These are phyloP conservation scores for Coemansia sp. DNA, from an alignment of 192 early-diverging fungal species.

Conservation along the genomic window DNA sequence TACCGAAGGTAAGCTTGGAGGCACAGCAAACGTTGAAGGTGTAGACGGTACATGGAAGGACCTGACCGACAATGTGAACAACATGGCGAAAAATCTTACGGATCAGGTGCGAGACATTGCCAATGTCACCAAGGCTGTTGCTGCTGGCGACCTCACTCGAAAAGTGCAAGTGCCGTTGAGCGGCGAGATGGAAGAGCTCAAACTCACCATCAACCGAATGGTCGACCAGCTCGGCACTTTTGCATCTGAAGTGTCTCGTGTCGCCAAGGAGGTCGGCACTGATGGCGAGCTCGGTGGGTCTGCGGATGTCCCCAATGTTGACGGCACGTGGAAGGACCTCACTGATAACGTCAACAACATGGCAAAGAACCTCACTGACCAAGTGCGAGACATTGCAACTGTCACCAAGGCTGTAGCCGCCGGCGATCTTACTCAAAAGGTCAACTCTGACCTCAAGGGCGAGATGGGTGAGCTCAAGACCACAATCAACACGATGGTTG, in stretches of 20 bases:
- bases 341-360: constrained; percentile 68
- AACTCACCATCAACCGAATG: constrained; percentile 67
- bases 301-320: constrained; percentile 56
- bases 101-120: constrained; percentile 63
- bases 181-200: constrained; percentile 62
- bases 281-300: constrained; percentile 59
- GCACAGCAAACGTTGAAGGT: constrained; percentile 52
- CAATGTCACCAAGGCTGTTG: constrained; percentile 62
- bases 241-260: constrained; percentile 66
- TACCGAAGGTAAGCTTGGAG: constrained; percentile 59
- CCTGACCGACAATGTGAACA: constrained; percentile 62
- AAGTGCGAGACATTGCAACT: constrained; percentile 62
- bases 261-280: constrained; percentile 64
- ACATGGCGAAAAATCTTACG: constrained; percentile 64
- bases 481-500: constrained; percentile 66
- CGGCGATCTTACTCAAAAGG: constrained; percentile 60
- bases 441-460: constrained; percentile 55
- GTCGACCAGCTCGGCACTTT: constrained; percentile 60
- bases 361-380: constrained; percentile 62
- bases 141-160: constrained; percentile 59
- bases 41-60: constrained; percentile 60
- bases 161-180: constrained; percentile 59
- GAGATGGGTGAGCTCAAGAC: constrained; percentile 62
- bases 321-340: constrained; percentile 63
- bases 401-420: constrained; percentile 61